Conservation (phyloP, 306 rosid species). For the Castanea sativa region DNA sequence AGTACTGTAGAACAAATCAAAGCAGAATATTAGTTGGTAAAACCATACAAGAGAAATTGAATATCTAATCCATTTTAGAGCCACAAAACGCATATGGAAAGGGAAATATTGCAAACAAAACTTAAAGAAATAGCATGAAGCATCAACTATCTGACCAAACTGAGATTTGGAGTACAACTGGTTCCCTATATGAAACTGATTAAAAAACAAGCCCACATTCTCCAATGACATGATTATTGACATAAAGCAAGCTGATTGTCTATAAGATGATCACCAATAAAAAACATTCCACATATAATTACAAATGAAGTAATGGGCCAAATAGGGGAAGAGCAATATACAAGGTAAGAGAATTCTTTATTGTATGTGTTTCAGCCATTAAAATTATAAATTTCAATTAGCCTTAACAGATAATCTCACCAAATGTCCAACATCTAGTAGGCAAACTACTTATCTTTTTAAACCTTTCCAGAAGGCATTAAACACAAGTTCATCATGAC, state of each 20-base stretch:
- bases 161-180: neutral
- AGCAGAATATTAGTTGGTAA: conserved; percentile 13
- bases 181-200: neutral
- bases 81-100: neutral
- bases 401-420: neutral
- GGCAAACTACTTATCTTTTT: neutral
- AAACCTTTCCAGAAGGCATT: neutral
- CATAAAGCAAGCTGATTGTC: neutral
- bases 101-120: neutral
- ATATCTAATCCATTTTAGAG: neutral
- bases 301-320: neutral
- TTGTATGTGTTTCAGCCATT: neutral
- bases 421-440: neutral
- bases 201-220: neutral
- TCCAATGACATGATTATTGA: neutral
- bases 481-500: neutral
- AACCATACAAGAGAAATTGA: conserved; percentile 9
- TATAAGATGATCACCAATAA: neutral
- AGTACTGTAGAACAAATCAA: conserved; percentile 65
- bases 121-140: neutral
- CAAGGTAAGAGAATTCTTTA: neutral
- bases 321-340: neutral
- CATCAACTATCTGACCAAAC: neutral
- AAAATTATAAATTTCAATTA: neutral
- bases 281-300: neutral